These are phyloP conservation scores for Nigrograna mackinnonii DNA, from an alignment of 2,329 filamentous ascomycete species.

Conservation along the genomic window DNA sequence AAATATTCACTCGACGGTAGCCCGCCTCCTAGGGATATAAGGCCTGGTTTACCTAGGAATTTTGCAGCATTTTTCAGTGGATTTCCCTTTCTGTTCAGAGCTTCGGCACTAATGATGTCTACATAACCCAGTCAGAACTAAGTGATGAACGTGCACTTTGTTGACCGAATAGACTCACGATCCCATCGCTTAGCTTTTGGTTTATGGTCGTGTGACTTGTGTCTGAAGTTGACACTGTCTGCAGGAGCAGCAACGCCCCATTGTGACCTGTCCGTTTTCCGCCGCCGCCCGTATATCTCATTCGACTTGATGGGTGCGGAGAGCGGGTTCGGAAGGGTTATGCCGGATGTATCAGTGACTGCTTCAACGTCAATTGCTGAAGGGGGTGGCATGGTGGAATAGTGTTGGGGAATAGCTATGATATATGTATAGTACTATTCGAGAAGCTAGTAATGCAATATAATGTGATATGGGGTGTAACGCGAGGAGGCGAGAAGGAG, in stretches of 20 bases:
- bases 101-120: slow-evolving; percentile 52
- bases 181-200: slow-evolving; percentile 84
- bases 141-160: slow-evolving; percentile 1
- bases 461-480: no score
- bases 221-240: slow-evolving; percentile 80
- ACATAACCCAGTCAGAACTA: no score
- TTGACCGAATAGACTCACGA: slow-evolving; percentile 59
- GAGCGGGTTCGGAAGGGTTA: slow-evolving; percentile 55
- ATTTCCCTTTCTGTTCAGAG: slow-evolving; percentile 57
- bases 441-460: no score
- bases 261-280: slow-evolving; percentile 70
- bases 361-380: slow-evolving; percentile 46
- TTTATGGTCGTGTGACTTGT: slow-evolving; percentile 64
- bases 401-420: no score
- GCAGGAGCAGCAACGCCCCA: slow-evolving; percentile 78
- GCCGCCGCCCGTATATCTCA: slow-evolving; percentile 68
- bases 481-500: no score
- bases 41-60: slow-evolving; percentile 76
- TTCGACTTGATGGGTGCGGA: slow-evolving; percentile 58
- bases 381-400: slow-evolving; percentile 37
- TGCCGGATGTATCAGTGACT: slow-evolving; percentile 51
- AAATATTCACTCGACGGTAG: slow-evolving; percentile 90
- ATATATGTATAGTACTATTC: no score
- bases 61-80: slow-evolving; percentile 83
- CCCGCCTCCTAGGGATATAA: slow-evolving; percentile 92